Evolutionary conservation across 805 yeast genomes (phyloP), one percentile per base, ranked within the genome.

Genomic region (Sugiyamaella marilandica): DNA sequence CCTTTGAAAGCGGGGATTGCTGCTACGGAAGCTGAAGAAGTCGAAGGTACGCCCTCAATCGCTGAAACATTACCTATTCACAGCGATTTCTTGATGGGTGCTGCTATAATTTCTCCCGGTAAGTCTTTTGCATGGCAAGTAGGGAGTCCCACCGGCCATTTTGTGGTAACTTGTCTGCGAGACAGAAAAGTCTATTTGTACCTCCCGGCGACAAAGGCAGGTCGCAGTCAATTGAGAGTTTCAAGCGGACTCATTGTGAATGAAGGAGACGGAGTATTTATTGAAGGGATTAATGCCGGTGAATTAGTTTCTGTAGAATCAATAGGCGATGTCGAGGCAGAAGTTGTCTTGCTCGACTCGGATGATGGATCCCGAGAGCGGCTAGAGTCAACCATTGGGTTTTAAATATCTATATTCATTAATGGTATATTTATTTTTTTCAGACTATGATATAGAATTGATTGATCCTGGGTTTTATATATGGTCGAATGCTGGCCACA

Each of bases 201-300:
- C 18, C 41, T 47, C 8, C 50, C 50, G 3, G 11, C 11, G 11
- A 31, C 24, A 16, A 11, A 32, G 18, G 9, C 14, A 26, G 50
- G 50, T 4, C 4, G 13, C 8, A 19, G 45, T 24, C 34, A 36
- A 47, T 10, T 47, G 9, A 35, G 24, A 19, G 16, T 47, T 8
- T 13, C 47, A 11, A 29, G 19, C 13, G 24, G 39, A 35, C 18
- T 14, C 3, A 18, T 16, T 11, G 31, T 47, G 5, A 11, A 10
- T 11, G 50, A 47, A 24, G 50, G 50, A 5, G 50, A 47, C 19
- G 50, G 50, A 35, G 50, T 41, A 10, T 47, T 47, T 21, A n/a
- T 47, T 10, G 35, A 34, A 34, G 21, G 26, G 5, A 9, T 36
- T 18, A 21, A 39, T 39, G 21, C 13, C 7, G 43, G 45, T 5